Evolutionary conservation across 139 green algal genomes (phyloP), one percentile per base, ranked within the genome.

Genomic region (Chlamydomonas applanata): DNA sequence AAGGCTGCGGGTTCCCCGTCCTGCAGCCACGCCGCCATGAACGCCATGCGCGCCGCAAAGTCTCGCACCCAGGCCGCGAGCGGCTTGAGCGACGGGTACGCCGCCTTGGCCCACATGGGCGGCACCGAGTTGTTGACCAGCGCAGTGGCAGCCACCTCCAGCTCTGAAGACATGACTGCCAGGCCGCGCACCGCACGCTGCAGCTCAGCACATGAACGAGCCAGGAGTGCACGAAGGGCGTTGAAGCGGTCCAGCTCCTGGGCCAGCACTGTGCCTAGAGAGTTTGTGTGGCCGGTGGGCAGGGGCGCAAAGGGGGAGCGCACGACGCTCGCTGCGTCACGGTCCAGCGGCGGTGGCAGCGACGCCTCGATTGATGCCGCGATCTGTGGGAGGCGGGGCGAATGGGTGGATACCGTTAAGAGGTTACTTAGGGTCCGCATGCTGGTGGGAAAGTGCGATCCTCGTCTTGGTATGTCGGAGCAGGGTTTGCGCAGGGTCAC

Each of bases 51-150:
- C 33, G 62, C 30, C 1, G 68, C 69, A 34, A 92, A 91, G 84
- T 97, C 90, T 1, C 24, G 35, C 44, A 94, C 79, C 91, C 91
- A 97, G 22, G 62, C 44, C 36, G 72, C 88, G 19, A 97, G 82
- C 3, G 89, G 85, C 81, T 95, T 95, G 20, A 89, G 85, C 33
- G 80, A 91, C 33, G 91, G 90, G 80, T 95, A 97, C 16, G 90
- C 85, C 1, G 82, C 77, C 17, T 46, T 75, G 19, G 69, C 49
- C 92, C 92, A 97, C 32, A 89, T 17, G 4, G 75, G 71, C 7
- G 92, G 92, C 16, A 80, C 79, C 65, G 87, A 72, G 75, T 89
- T 92, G 79, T 90, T 89, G 17, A 91, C 72, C n/a, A 93, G 75
- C 35, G 73, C 69, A 5, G 27, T 68, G 68, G 69, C 77, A 81